Evolutionary conservation across 345 rosid species (phyloP).

Genomic region (Firmiana major): DNA sequence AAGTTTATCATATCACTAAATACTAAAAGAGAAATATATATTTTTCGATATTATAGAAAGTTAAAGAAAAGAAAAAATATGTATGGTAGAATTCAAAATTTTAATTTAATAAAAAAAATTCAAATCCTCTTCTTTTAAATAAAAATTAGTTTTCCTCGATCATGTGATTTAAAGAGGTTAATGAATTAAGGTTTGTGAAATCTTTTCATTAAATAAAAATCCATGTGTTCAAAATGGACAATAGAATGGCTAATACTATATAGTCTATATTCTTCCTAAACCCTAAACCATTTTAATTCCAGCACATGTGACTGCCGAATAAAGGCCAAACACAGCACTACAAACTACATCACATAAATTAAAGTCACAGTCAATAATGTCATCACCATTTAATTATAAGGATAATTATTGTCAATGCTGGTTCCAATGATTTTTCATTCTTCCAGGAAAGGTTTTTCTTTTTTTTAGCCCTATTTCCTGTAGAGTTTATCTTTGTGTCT

Average conservation of each 20-base stretch:
- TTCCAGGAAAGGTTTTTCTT: background rate
- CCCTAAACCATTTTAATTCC: background rate
- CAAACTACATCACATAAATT: background rate
- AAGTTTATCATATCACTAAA: too few species aligned
- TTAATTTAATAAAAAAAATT: too few species aligned
- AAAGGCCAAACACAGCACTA: background rate
- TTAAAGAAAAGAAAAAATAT: too few species aligned
- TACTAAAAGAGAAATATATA: too few species aligned
- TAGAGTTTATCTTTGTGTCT: background rate
- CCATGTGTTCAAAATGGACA: background rate
- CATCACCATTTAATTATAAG: background rate
- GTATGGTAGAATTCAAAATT: too few species aligned
- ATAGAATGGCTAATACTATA: background rate
- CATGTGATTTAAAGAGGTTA: too few species aligned
- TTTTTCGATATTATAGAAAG: too few species aligned
- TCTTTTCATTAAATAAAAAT: too few species aligned
- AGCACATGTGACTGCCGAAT: background rate
- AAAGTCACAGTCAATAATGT: background rate
- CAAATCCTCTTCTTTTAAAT: too few species aligned
- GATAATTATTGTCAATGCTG: background rate
- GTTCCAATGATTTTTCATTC: background rate
- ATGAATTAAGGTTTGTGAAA: too few species aligned
- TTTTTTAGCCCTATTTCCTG: background rate
- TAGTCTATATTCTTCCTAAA: background rate
- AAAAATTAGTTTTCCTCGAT: too few species aligned